Percentiles rank a stretch among this genome's conserved stretches.
Evolutionary conservation across 345 rosid genomes (phyloP).

Genomic region (Abelmoschus esculentus): DNA sequence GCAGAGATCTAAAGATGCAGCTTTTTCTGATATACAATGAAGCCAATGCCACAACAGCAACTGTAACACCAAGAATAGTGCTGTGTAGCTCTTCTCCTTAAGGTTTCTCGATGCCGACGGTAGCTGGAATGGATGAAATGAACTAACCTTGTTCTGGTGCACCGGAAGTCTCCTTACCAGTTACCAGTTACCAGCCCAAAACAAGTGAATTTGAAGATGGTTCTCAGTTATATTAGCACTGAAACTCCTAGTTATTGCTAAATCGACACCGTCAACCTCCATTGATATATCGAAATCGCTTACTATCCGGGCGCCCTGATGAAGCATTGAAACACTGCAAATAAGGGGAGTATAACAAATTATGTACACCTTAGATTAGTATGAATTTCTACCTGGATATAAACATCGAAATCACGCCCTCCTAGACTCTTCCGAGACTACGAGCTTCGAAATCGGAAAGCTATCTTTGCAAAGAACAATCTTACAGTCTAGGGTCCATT

Average conservation of each 20-base stretch:
- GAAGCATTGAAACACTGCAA: too few species aligned
- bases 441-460: constrained; percentile 23
- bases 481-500: constrained; percentile 22
- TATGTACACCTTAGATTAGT: too few species aligned
- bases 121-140: too few species aligned
- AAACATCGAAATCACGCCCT: constrained; percentile 37
- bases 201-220: constrained; percentile 46
- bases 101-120: background rate
- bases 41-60: constrained; percentile 10
- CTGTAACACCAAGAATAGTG: constrained; percentile 20
- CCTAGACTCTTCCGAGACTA: constrained; percentile 37
- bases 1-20: too few species aligned
- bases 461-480: constrained; percentile 44
- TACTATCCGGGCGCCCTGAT: too few species aligned
- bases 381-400: background rate
- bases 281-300: too few species aligned
- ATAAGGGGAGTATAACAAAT: too few species aligned
- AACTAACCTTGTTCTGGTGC: too few species aligned
- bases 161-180: too few species aligned
- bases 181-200: too few species aligned
- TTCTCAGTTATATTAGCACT: constrained; percentile 38
- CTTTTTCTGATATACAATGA: background rate
- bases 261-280: too few species aligned
- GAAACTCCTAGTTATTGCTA: constrained; percentile 11
- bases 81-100: constrained; percentile 14